Percentiles rank a stretch among this genome's conserved stretches.
Evolutionary conservation across 2,329 filamentous ascomycete genomes (phyloP).

Genomic region (Colletotrichum abscissum): DNA sequence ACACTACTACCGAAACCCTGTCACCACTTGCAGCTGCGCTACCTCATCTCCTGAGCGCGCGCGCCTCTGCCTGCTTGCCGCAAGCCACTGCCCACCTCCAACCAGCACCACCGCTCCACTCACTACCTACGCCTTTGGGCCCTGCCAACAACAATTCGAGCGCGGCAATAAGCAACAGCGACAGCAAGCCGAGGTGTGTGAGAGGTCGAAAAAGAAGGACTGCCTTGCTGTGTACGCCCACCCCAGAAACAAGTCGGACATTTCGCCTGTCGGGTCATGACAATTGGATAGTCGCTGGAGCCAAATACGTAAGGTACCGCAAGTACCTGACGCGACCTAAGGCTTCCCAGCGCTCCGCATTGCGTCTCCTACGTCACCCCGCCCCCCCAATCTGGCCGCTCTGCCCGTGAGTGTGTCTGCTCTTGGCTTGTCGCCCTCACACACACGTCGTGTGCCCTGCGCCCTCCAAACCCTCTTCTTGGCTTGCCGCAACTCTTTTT

Average conservation of each 20-base stretch:
- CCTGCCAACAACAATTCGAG: background rate
- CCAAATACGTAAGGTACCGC: conserved; percentile 21
- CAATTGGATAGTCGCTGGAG: conserved; percentile 24
- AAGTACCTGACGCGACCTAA: conserved; percentile 20
- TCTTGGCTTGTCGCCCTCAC: conserved; percentile 12
- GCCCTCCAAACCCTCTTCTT: conserved; percentile 32
- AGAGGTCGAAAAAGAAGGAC: background rate
- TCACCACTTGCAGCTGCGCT: conserved; percentile 16
- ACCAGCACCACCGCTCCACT: background rate
- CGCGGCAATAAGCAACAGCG: background rate
- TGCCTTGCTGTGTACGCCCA: background rate
- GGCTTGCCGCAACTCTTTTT: conserved; percentile 36
- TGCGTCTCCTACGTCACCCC: conserved; percentile 34
- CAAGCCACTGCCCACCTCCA: conserved; percentile 10
- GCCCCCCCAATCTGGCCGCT: conserved; percentile 22
- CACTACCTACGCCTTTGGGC: background rate
- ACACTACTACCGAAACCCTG: conserved; percentile 8
- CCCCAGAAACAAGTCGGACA: background rate
- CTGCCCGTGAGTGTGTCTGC: conserved; percentile 26
- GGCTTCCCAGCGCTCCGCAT: conserved; percentile 25
- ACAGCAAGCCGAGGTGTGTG: background rate
- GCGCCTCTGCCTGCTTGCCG: conserved; percentile 23
- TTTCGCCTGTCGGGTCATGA: conserved; percentile 6
- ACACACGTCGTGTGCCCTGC: conserved; percentile 17
- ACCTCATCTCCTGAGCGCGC: conserved; percentile 14